phyloP scores from a whole-genome alignment of 2,329 filamentous ascomycete species.

The Penicillium fuscoglaucum region DNA sequence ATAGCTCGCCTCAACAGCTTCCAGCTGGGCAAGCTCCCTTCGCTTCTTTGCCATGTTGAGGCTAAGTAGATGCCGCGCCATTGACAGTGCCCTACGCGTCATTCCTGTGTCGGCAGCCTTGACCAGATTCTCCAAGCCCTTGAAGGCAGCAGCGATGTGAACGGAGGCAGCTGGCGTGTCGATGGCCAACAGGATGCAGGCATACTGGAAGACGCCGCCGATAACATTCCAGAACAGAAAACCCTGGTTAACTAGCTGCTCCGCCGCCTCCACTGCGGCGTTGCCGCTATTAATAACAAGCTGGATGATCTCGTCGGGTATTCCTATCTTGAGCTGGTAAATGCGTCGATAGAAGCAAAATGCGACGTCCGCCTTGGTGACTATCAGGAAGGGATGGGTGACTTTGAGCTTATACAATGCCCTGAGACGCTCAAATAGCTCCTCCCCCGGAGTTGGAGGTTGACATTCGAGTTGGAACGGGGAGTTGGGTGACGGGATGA shows the following conservation, averaged over 20 bases:
- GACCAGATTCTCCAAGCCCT: slow-evolving; percentile 30
- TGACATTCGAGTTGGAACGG: slow-evolving; percentile 23
- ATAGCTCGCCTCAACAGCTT: slow-evolving; percentile 29
- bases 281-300: slow-evolving; percentile 28
- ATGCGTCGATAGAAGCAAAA: slow-evolving; percentile 37
- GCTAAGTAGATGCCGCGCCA: slow-evolving; percentile 31
- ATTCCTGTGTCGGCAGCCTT: slow-evolving; percentile 27
- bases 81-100: slow-evolving; percentile 31
- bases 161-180: slow-evolving; percentile 25
- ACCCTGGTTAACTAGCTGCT: slow-evolving; percentile 26
- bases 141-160: slow-evolving; percentile 26
- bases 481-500: slow-evolving; percentile 30
- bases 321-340: slow-evolving; percentile 29
- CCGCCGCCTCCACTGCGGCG: slow-evolving; percentile 24
- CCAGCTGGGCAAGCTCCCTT: slow-evolving; percentile 30
- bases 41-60: slow-evolving; percentile 33
- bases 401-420: slow-evolving; percentile 16
- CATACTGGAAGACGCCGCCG: slow-evolving; percentile 36
- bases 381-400: slow-evolving; percentile 31
- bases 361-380: slow-evolving; percentile 33
- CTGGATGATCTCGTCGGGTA: slow-evolving; percentile 25
- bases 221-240: slow-evolving; percentile 35
- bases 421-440: slow-evolving; percentile 29
- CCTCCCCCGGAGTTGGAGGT: slow-evolving; percentile 18
- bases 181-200: slow-evolving; percentile 32